Base-by-base conservation (phyloP, 2,329 filamentous ascomycete species). In the Sporothrix phasma region DNA sequence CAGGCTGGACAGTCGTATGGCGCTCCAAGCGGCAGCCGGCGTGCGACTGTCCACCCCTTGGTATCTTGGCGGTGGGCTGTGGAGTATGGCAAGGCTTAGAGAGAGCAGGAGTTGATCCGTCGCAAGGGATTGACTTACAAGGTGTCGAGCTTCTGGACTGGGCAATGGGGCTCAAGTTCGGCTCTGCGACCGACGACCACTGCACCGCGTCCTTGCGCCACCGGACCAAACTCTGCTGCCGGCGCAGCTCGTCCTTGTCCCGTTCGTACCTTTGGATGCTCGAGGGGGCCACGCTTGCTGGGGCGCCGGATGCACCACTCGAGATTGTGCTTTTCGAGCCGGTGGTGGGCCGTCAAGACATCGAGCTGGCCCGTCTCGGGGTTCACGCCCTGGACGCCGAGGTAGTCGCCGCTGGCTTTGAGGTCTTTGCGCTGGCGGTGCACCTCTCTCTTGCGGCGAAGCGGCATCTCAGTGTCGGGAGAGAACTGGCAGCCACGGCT, bases 311-410 rank as follows among this genome's bases (percentile, higher is more conserved):
- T 3, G 66, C 8, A 22, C 61, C 61, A 15, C 66, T 65, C 22
- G 65, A 62, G 46, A 65, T 5, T 41, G 68, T 73, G 64, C 76
- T 77, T 31, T 75, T 74, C 0, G 78, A 79, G 65, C 78, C 81
- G 15, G 76, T 75, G 2, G 79, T 79, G 7, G 80, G 79, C n/a
- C 3, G 80, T 82, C 43, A 83, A 73, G 15, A 80, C 71, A 64
- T 84, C 79, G 58, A 79, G 77, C 66, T 79, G 74, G 5, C 84
- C 81, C 0, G 84, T 85, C 47, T 77, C 73, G 0, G 83, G 83
- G 68, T 86, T 85, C 62, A 81, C 75, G 3, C 83, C 83, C 65
- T 84, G 81, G 1, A 85, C 80, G 1, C 82, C 83, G 0, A 86
- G 76, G 69, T 79, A 86, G 70, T 86, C 83, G 4, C 82, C 81